Base-by-base conservation (phyloP, 768 basidiomycete species). In the Serpula lacrymans region DNA sequence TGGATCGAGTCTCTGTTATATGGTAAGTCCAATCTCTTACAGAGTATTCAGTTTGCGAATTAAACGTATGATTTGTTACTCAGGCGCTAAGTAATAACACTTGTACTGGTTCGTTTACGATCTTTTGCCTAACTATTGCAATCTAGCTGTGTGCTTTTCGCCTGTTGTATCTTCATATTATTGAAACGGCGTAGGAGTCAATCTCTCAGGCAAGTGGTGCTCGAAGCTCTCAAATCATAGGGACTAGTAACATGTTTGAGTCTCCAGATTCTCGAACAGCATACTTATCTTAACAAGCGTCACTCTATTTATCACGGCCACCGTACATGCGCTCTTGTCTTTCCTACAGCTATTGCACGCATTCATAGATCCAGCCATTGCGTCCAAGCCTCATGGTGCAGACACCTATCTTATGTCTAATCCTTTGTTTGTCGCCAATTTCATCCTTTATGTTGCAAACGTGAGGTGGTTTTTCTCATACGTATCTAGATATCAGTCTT, bases 1-100 rank as follows among this genome's bases (percentile, higher is more conserved):
- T 51, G 50, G 50, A 47, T 47, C 30, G 50, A 32, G 7, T 51
- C 50, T 9, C 2, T 51, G 14, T 45, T 51, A 10, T 51, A 51
- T 35, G 50, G 50, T 51, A 37, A 37, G 34, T 5, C 5, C 21
- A 5, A 14, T 11, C 1, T 10, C n/a, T n/a, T n/a, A n/a, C n/a
- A n/a, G n/a, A n/a, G n/a, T n/a, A n/a, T n/a, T n/a, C n/a, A n/a
- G n/a, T n/a, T n/a, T n/a, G n/a, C n/a, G n/a, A 14, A 34, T n/a
- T n/a, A 17, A 5, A n/a, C 16, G 22, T 22, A 10, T 16, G 11
- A 5, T 24, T 24, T 8, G 12, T 14, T 20, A n/a, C n/a, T 21
- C n/a, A 42, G 41, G 38, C 20, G 18, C 39, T 27, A 42, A 42
- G 41, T 42, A 27, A 18, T 14, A 7, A 33, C 8, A 6, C 31